Conservation (phyloP, 805 yeast genomes). For the Cyberlindnera subsufficiens region DNA sequence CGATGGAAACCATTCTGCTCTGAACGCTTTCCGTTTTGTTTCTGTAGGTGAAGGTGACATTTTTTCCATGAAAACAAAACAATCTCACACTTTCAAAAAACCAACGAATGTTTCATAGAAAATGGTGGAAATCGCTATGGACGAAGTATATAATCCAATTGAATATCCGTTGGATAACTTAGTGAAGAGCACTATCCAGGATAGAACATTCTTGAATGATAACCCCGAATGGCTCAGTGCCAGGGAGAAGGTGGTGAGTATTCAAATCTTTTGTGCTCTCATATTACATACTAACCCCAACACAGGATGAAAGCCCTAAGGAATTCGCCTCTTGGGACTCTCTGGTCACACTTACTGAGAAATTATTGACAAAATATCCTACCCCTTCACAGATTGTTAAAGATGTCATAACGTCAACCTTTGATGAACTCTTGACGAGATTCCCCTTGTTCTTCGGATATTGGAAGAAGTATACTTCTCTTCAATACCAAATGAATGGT, state of each 20-base stretch:
- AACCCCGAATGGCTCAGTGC: slow-evolving; percentile 21
- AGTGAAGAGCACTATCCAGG: not conserved
- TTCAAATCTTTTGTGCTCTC: no score
- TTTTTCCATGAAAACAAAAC: slow-evolving; percentile 5
- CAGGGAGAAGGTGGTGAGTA: slow-evolving; percentile 16
- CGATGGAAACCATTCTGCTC: slow-evolving; percentile 10
- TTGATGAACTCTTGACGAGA: slow-evolving; percentile 37
- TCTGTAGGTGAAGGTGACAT: not conserved
- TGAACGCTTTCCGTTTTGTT: not conserved
- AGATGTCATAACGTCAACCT: slow-evolving; percentile 26
- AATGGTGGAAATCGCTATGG: no score
- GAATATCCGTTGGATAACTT: not conserved
- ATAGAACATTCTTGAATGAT: slow-evolving; percentile 15
- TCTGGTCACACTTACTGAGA: slow-evolving; percentile 29
- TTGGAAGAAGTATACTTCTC: slow-evolving; percentile 58
- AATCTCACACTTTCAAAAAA: no score
- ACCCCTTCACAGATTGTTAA: slow-evolving; percentile 27
- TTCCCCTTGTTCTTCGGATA: slow-evolving; percentile 55
- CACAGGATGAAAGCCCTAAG: slow-evolving; percentile 13
- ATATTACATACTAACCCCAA: slow-evolving; percentile 2
- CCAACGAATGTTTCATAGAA: no score
- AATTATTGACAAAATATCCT: slow-evolving; percentile 27
- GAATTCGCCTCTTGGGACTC: slow-evolving; percentile 36
- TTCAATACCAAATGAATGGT: slow-evolving; percentile 54
- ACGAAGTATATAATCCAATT: no score